These are phyloP conservation scores for Croton laevigatus DNA, from an alignment of 441 rosid species.

Conservation along the genomic window DNA sequence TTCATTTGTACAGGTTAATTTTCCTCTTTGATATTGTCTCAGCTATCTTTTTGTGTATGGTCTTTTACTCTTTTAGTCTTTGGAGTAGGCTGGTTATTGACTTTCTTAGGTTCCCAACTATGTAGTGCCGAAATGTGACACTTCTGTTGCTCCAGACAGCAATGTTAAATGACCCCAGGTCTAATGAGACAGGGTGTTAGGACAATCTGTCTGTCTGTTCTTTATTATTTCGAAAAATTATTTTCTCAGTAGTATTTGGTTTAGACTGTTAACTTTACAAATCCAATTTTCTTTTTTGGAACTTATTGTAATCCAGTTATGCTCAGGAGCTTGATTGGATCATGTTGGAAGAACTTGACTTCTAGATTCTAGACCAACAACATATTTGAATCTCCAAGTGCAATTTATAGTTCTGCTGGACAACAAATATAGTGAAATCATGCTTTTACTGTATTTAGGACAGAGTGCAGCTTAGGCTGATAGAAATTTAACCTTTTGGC, in stretches of 20 bases:
- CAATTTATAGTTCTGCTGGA: not conserved
- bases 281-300: not conserved
- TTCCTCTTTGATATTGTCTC: not conserved
- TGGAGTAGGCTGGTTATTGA: slow-evolving; percentile 7
- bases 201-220: not conserved
- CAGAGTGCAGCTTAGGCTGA: not conserved
- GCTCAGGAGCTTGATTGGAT: not conserved
- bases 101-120: slow-evolving; percentile 7
- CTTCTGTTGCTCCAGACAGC: not conserved
- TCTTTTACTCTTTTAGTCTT: not conserved
- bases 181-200: not conserved
- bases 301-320: not conserved
- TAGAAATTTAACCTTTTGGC: slow-evolving; percentile 7
- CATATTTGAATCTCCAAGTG: not conserved
- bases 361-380: not conserved
- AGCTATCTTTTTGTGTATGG: not conserved
- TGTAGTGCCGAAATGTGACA: not conserved
- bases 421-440: not conserved
- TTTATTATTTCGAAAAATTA: not conserved
- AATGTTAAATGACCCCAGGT: not conserved
- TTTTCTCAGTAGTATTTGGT: not conserved
- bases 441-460: not conserved
- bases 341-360: not conserved
- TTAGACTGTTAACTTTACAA: not conserved
- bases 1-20: not conserved